Conservation (phyloP, 371 early-diverging fungal species). For the Rhizopus stolonifer region DNA sequence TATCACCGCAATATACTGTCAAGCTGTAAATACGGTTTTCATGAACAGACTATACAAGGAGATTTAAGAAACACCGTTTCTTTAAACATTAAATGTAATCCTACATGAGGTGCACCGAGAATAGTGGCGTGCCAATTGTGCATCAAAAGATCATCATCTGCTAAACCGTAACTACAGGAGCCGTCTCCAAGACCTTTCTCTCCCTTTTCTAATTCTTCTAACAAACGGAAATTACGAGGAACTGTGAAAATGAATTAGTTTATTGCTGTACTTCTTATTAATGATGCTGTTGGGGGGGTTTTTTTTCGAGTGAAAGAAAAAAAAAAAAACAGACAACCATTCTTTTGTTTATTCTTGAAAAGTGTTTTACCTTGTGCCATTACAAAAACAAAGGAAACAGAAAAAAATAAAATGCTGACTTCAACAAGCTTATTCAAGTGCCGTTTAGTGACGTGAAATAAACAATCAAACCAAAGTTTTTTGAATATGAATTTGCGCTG, state of each 20-base stretch:
- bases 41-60: slow-evolving; percentile 72
- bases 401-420: slow-evolving; percentile 5
- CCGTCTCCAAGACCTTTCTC: slow-evolving; percentile 97
- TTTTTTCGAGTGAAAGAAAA: background rate
- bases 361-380: slow-evolving; percentile 17
- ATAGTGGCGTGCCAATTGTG: slow-evolving; percentile 95
- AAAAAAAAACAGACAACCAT: background rate
- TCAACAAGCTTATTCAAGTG: background rate
- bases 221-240: slow-evolving; percentile 94
- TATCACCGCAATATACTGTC: slow-evolving; percentile 76
- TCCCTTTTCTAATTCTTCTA: slow-evolving; percentile 96
- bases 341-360: background rate
- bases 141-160: slow-evolving; percentile 81
- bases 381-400: slow-evolving; percentile 6
- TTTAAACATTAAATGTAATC: slow-evolving; percentile 9
- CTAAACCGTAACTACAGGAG: slow-evolving; percentile 90
- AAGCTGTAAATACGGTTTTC: slow-evolving; percentile 94
- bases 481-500: too few species aligned
- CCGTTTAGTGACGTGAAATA: slow-evolving; percentile 1
- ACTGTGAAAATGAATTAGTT: slow-evolving; percentile 46
- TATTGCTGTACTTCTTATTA: too few species aligned
- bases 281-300: too few species aligned
- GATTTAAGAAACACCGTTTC: background rate
- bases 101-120: slow-evolving; percentile 91
- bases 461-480: too few species aligned